Evolutionary conservation across 768 basidiomycete genomes (phyloP), one percentile per base, ranked within the genome.

Genomic region (Boletus rubroflammeus): DNA sequence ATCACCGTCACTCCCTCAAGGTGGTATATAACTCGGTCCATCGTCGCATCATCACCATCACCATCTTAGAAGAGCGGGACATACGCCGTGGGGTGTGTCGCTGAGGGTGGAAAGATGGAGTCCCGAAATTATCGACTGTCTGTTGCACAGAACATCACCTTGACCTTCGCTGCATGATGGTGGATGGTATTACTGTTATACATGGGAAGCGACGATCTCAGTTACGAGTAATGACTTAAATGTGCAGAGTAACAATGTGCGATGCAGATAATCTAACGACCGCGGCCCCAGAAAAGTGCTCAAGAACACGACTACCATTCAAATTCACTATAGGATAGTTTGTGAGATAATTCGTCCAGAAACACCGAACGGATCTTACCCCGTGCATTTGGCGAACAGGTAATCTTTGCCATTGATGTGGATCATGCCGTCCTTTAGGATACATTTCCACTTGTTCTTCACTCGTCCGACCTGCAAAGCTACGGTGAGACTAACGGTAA

Each of bases 371-470:
- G n/a, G 5, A 26, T 73, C 85, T 68, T 67, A 98, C 96, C 96
- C 96, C 6, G 85, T 93, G 73, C 96, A 98, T 72, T 97, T 96
- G 50, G 90, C 83, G 67, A 99, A 99, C 15, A 99, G 81, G 74
- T 98, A 99, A 66, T 99, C 97, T 65, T 90, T 93, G 29, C 96
- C 96, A 60, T 97, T 97, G 61, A 97, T 83, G 62, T 93, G 91
- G 58, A 98, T 90, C 86, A 98, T 93, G 3, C 97, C 97, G 60
- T 98, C 97, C 73, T 97, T 97, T 48, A 99, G 80, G 23, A 92
- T 85, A 56, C 94, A 95, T 78, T 98, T 99, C 97, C 97, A 99
- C 76, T 98, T 99, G 76, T 97, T 98, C 76, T 98, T 99, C 25
- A 98, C 96, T n/a, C 97, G 82, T 41, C 95, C 93, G 34, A 98